phyloP scores from a whole-genome alignment of 2,329 filamentous ascomycete species.

The Pseudopithomyces chartarum region DNA sequence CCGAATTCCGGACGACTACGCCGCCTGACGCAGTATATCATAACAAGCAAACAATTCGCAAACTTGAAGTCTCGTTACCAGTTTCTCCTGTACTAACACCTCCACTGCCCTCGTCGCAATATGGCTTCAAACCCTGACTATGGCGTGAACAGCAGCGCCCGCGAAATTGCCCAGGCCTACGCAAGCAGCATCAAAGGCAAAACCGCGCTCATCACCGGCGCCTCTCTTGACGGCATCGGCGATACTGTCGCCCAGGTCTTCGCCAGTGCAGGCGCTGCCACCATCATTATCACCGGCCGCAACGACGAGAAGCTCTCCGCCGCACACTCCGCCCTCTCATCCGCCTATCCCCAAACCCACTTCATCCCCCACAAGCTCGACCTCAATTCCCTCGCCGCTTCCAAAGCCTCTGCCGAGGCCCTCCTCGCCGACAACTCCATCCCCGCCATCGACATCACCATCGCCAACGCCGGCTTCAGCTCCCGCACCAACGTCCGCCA shows the following conservation, averaged over 20 bases:
- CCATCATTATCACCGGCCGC: constrained; percentile 18
- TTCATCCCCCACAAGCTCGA: constrained; percentile 28
- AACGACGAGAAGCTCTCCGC: constrained; percentile 6
- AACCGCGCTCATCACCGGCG: constrained; percentile 39
- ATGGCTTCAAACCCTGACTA: constrained; percentile 12
- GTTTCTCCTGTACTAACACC: too few species aligned
- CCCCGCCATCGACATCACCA: constrained; percentile 41
- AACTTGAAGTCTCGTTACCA: neutral
- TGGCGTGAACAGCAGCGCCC: constrained; percentile 13
- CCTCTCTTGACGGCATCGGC: constrained; percentile 10
- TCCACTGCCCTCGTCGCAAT: neutral
- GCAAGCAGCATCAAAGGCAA: constrained; percentile 16
- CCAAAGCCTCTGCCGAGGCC: constrained; percentile 33
- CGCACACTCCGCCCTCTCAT: neutral
- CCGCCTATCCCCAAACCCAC: constrained; percentile 11
- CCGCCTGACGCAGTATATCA: neutral
- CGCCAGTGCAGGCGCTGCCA: constrained; percentile 14
- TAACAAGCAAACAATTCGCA: neutral
- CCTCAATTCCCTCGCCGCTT: constrained; percentile 32
- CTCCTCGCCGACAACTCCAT: constrained; percentile 20
- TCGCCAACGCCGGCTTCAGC: constrained; percentile 44
- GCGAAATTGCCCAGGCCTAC: constrained; percentile 23
- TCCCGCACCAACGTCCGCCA: constrained; percentile 7
- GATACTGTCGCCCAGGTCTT: constrained; percentile 16
- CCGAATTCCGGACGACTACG: too few species aligned